Evolutionary conservation across 2,329 filamentous ascomycete genomes (phyloP).

Genomic region (Diaporthe longicolla): DNA sequence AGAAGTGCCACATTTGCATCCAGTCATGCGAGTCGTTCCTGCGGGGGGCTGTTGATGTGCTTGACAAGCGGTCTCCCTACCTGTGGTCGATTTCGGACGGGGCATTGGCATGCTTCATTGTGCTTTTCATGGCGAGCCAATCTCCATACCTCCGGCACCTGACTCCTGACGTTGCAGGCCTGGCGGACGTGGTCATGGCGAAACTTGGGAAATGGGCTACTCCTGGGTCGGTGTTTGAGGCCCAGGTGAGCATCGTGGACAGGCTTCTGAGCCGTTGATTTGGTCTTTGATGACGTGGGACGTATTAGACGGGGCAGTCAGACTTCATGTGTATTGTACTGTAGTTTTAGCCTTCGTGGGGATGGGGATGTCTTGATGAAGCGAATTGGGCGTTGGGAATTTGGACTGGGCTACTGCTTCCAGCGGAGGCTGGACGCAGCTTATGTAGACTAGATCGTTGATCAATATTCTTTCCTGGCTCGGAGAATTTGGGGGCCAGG

Average conservation of each 20-base stretch:
- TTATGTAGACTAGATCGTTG: background rate
- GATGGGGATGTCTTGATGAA: background rate
- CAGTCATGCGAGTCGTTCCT: constrained; percentile 54
- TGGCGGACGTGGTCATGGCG: constrained; percentile 49
- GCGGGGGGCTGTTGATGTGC: constrained; percentile 52
- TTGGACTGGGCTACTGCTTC: background rate
- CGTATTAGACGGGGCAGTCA: background rate
- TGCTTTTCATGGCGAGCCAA: constrained; percentile 52
- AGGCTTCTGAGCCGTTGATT: constrained; percentile 17
- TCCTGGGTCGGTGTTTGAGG: constrained; percentile 52
- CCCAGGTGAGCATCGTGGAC: constrained; percentile 48
- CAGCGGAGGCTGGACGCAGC: background rate
- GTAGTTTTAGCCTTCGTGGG: background rate
- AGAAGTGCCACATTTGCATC: constrained; percentile 53
- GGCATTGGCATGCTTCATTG: constrained; percentile 53
- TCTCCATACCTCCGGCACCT: constrained; percentile 49
- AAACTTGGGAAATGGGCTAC: constrained; percentile 52
- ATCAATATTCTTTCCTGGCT: background rate
- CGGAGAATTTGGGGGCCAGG: background rate
- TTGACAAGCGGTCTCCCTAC: constrained; percentile 55
- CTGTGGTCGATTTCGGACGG: constrained; percentile 55
- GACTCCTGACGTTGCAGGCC: constrained; percentile 49
- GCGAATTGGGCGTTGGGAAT: background rate
- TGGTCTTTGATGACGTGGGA: background rate
- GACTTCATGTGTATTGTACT: background rate